A percentile compares a stretch with the other conserved stretches of the same genome.
Conservation (phyloP, 148 eudicot genomes). For the Chenopodium suecicum region DNA sequence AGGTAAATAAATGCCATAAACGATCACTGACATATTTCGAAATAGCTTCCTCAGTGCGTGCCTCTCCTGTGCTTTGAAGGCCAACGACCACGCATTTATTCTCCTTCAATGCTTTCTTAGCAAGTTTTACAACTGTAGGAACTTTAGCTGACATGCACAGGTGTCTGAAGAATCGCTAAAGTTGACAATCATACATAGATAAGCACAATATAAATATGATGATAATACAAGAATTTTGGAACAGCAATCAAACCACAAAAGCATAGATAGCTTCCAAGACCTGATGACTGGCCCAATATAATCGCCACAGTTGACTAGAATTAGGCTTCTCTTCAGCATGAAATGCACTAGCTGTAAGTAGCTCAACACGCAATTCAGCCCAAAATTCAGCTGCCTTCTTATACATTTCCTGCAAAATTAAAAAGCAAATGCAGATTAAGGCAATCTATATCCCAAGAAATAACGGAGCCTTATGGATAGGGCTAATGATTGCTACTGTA, state of each 20-base stretch:
- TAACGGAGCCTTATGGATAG: background rate
- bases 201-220: conserved; percentile 10
- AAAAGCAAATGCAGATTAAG: background rate
- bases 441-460: background rate
- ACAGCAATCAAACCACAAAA: background rate
- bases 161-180: conserved; percentile 95
- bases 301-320: conserved; percentile 86
- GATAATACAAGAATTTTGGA: background rate
- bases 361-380: conserved; percentile 87
- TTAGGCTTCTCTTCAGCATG: conserved; percentile 64
- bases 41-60: conserved; percentile 96
- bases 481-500: background rate
- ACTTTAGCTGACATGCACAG: conserved; percentile 99
- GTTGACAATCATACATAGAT: conserved; percentile 27
- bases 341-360: conserved; percentile 65
- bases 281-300: conserved; percentile 99
- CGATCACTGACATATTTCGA: conserved; percentile 72
- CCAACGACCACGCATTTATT: conserved; percentile 87
- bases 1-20: conserved; percentile 5
- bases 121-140: conserved; percentile 71
- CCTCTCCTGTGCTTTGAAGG: conserved; percentile 98
- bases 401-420: conserved; percentile 66
- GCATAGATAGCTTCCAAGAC: conserved; percentile 31
- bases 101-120: conserved; percentile 71
- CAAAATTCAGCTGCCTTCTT: conserved; percentile 92